Base-by-base conservation (phyloP, 176 grass and related monocot species). In the Canna indica region DNA sequence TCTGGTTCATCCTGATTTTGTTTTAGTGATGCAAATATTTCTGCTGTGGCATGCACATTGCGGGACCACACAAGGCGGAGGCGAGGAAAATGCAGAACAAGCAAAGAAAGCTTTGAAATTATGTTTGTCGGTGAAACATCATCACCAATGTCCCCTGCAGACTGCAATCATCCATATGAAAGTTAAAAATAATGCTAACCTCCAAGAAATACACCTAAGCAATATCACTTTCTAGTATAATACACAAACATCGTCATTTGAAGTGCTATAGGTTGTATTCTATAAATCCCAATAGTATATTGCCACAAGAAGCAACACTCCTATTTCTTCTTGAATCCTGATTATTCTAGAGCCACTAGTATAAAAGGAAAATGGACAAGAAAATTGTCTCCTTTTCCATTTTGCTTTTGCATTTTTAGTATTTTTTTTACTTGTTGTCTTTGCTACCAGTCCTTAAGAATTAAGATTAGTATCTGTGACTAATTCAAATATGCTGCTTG, bases 1-100 rank as follows among this genome's bases (percentile, higher is more conserved):
- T 97, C 93, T 61, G 93, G 88, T 84, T 97, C 93, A 69, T 97
- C 93, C 83, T 97, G 93, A 64, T 92, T 97, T 77, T 77, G 64
- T 83, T 97, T 96, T 6, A 96, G 81, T 24, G 93, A 96, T 69
- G 81, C 59, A 79, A 96, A 96, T 79, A 91, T 91, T 47, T 91
- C 81, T 0, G 93, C 88, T 11, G 93, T 96, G 10, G 88, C 93
- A 68, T 91, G 88, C 77, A 96, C 59, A 74, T 83, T 96, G 47
- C 93, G 83, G 15, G 93, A 96, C 88, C 93, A 96, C 32, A 96
- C 79, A n/a, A 96, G 85, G 64, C 93, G 81, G 25, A 91, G 78
- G 34, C 93, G 81, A 79, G 93, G 93, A 68, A 96, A 96, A 90
- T 96, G 93, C 34, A 96, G 75, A 48, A 96, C 83, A 70, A 90